Percentiles rank a stretch among this genome's conserved stretches.
These are phyloP conservation scores for Epicoccum sorghinum DNA, from an alignment of 2,329 filamentous ascomycete species.

Conservation along the genomic window DNA sequence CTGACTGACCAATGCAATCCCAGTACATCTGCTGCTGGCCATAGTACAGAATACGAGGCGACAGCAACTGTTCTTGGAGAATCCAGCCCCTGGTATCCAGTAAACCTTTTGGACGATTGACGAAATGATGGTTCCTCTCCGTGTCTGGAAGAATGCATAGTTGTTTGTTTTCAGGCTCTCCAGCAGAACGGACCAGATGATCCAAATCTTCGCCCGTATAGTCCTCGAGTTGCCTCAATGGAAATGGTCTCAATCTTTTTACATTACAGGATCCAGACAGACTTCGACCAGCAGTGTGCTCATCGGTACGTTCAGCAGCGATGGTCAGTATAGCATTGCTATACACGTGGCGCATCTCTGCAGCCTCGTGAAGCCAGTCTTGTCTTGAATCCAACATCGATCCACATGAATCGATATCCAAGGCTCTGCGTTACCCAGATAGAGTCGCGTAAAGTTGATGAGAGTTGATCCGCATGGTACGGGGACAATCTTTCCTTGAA, in stretches of 20 bases:
- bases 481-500: no score
- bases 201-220: background rate
- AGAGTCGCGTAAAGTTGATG: background rate
- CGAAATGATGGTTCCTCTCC: background rate
- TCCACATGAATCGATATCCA: background rate
- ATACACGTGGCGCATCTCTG: conserved; percentile 20
- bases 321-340: conserved; percentile 13
- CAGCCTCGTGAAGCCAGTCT: conserved; percentile 23
- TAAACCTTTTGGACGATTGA: conserved; percentile 5
- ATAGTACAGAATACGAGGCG: conserved; percentile 15
- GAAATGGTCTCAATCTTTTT: background rate
- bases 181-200: background rate
- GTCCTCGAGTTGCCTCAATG: background rate
- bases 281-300: no score
- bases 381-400: conserved; percentile 13
- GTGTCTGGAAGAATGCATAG: background rate
- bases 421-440: background rate
- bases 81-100: conserved; percentile 18
- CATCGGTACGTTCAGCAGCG: conserved; percentile 13
- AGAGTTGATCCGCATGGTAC: background rate
- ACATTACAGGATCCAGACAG: background rate
- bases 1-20: conserved; percentile 17
- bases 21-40: conserved; percentile 10
- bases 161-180: background rate
- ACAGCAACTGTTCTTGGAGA: conserved; percentile 19